Base-by-base conservation (phyloP, 2,329 filamentous ascomycete species). In the Camptophora hylomeconis region DNA sequence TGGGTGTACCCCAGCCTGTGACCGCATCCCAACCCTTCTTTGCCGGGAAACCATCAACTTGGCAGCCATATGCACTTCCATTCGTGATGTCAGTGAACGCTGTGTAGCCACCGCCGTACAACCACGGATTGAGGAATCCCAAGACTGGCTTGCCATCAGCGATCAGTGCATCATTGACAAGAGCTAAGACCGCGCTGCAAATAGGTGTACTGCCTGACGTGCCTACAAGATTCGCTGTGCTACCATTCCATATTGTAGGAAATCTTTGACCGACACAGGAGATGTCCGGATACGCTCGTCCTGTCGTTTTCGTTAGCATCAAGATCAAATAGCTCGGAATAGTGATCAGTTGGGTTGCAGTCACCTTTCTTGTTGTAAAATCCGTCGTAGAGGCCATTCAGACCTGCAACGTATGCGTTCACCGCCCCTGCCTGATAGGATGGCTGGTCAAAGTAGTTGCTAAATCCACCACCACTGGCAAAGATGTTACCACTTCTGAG, bases 271-370 rank as follows among this genome's bases (percentile, higher is more conserved):
- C 62, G 36, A 80, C 69, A 11, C 69, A 70, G 2, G 72, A 55
- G 9, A 78, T 58, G 41, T 79, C 74, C 0, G 74, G 72, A 35
- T 72, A 69, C 0, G 55, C 75, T 33, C 74, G 63, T 0, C 74
- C 75, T 9, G 65, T 11, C 17, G 12, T n/a, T n/a, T n/a, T n/a
- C n/a, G n/a, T n/a, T n/a, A n/a, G n/a, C n/a, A n/a, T n/a, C n/a
- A n/a, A n/a, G n/a, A n/a, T 67, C 16, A 16, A 67, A 57, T 1
- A 45, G 46, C 8, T 36, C 14, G 21, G 43, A 40, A 5, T 20
- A n/a, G 1, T 54, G 54, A 25, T 60, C 45, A 27, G 58, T 50
- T 28, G 52, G 45, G 19, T 31, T 36, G 48, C 61, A 20, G 50
- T 48, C 47, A 48, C 41, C 5, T 60, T 61, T 40, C 79, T 69